phyloP scores from a whole-genome alignment of 2,329 filamentous ascomycete species.

The Monilinia laxa region DNA sequence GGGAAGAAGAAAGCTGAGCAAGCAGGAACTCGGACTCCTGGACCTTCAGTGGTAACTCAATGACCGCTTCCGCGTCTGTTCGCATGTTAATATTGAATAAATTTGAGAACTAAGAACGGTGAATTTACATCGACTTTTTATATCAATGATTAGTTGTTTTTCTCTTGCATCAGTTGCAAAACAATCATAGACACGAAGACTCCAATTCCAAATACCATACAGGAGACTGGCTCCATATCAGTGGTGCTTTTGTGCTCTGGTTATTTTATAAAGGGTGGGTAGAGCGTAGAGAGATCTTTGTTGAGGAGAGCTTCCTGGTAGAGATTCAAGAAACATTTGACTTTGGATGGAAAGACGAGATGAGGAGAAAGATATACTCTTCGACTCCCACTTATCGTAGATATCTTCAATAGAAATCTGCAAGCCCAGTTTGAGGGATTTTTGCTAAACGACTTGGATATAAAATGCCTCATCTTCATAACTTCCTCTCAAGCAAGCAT shows the following conservation, averaged over 20 bases:
- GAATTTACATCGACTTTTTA: neutral
- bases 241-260: neutral
- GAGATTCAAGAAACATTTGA: neutral
- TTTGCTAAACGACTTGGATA: slow-evolving; percentile 5
- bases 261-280: neutral
- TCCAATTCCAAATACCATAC: slow-evolving; percentile 24
- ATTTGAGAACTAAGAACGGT: neutral
- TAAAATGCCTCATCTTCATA: slow-evolving; percentile 19
- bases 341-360: neutral
- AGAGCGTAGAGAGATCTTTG: neutral
- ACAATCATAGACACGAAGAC: slow-evolving; percentile 22
- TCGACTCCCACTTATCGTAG: neutral
- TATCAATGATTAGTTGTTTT: slow-evolving; percentile 6
- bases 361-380: slow-evolving; percentile 17
- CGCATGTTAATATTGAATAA: neutral
- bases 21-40: neutral
- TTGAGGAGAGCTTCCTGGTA: neutral
- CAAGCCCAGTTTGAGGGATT: slow-evolving; percentile 16
- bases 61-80: slow-evolving; percentile 5
- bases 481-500: neutral
- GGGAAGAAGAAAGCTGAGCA: slow-evolving; percentile 30
- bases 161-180: slow-evolving; percentile 23
- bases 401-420: neutral
- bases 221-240: slow-evolving; percentile 22
- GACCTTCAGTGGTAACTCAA: neutral